phyloP scores from a whole-genome alignment of 257 asterid genomes.

The Petrea volubilis region DNA sequence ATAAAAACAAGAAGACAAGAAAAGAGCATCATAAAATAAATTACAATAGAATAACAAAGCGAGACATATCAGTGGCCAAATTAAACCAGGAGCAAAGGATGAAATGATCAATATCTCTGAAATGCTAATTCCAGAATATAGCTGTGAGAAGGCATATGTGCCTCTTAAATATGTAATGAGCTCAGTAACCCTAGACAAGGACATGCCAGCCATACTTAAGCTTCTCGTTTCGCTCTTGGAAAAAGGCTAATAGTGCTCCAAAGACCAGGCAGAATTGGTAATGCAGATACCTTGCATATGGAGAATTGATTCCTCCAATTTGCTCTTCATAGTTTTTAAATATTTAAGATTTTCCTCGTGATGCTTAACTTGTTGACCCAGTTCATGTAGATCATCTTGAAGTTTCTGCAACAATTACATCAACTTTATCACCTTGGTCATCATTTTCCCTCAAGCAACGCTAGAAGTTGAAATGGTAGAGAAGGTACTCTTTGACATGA shows the following conservation, averaged over 20 bases:
- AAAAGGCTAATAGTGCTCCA: neutral
- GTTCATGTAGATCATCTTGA: slow-evolving; percentile 62
- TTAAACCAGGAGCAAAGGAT: neutral
- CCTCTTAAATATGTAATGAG: neutral
- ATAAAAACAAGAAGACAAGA: slow-evolving; percentile 24
- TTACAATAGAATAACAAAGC: neutral
- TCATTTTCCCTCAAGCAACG: slow-evolving; percentile 26
- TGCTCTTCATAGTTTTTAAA: slow-evolving; percentile 43
- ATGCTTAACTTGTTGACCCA: slow-evolving; percentile 61
- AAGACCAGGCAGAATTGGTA: neutral
- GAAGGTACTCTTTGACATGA: neutral
- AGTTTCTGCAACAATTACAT: slow-evolving; percentile 50
- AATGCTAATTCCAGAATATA: neutral
- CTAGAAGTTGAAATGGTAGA: slow-evolving; percentile 9
- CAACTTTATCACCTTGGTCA: slow-evolving; percentile 1
- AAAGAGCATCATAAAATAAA: slow-evolving; percentile 1
- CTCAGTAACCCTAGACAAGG: neutral
- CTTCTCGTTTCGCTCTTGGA: neutral
- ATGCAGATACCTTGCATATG: slow-evolving; percentile 55
- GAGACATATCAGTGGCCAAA: slow-evolving; percentile 8
- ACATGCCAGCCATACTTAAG: neutral
- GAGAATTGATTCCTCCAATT: slow-evolving; percentile 49
- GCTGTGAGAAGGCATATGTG: neutral
- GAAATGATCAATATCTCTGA: neutral
- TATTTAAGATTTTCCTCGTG: slow-evolving; percentile 58